Conservation (phyloP, 495 filamentous ascomycete genomes). For the Hypomontagnella monticulosa region DNA sequence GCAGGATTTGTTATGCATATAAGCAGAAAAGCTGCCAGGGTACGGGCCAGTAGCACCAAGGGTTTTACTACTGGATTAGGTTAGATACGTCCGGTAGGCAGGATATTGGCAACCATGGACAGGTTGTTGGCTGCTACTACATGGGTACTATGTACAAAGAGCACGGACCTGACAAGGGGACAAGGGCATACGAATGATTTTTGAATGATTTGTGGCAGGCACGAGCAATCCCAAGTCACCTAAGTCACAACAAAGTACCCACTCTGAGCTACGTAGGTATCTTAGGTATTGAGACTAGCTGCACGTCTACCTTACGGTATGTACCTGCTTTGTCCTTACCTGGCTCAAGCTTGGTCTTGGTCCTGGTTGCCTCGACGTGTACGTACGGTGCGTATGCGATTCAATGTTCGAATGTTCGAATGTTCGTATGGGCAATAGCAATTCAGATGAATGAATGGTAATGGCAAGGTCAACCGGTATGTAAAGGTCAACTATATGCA, state of each 20-base stretch:
- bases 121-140: conserved; percentile 13
- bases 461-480: too few relatives aligned
- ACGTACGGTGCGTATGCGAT: conserved; percentile 5
- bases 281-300: conserved; percentile 37
- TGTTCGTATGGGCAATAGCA: not conserved
- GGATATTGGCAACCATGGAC: conserved; percentile 9
- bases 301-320: conserved; percentile 41
- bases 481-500: conserved; percentile 21
- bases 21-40: conserved; percentile 9
- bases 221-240: conserved; percentile 28
- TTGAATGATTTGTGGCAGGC: conserved; percentile 38
- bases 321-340: conserved; percentile 13
- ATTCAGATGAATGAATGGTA: too few relatives aligned
- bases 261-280: conserved; percentile 28
- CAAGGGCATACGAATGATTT: conserved; percentile 28
- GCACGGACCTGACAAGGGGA: conserved; percentile 18
- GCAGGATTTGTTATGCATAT: conserved; percentile 10
- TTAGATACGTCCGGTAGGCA: conserved; percentile 30
- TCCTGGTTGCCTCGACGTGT: conserved; percentile 7
- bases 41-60: conserved; percentile 9
- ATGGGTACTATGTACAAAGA: not conserved
- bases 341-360: conserved; percentile 17
- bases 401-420: too few relatives aligned
- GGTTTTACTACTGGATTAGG: conserved; percentile 36
- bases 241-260: conserved; percentile 38